A percentile compares a stretch with the other conserved stretches of the same genome.
phyloP scores from a whole-genome alignment of 2,329 filamentous ascomycete species.

The Phaeophleospora eucalypticola region DNA sequence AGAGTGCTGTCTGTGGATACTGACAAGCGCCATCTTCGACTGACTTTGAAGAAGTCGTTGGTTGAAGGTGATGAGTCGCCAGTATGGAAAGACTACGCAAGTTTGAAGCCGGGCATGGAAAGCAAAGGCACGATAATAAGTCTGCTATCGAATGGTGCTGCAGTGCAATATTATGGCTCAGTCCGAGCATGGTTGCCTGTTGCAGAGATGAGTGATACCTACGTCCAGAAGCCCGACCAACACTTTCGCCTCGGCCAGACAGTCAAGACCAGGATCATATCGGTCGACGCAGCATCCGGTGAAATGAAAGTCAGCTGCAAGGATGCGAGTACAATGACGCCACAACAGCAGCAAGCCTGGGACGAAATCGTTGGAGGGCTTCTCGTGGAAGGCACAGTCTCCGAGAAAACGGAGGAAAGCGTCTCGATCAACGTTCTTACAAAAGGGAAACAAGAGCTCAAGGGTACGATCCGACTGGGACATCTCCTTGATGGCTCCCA shows the following conservation, averaged over 20 bases:
- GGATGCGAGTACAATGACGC: constrained; percentile 73
- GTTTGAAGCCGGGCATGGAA: constrained; percentile 69
- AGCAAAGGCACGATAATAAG: constrained; percentile 84
- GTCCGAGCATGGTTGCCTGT: constrained; percentile 85
- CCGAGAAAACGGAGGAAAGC: constrained; percentile 42
- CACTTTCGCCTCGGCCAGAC: constrained; percentile 91
- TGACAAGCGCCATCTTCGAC: constrained; percentile 70
- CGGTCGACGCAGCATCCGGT: constrained; percentile 65
- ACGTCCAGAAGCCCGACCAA: constrained; percentile 80
- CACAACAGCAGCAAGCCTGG: constrained; percentile 69
- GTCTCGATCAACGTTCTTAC: constrained; percentile 61
- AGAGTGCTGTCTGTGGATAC: constrained; percentile 77
- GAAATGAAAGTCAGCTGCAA: constrained; percentile 90
- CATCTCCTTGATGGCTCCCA: constrained; percentile 82
- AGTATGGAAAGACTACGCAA: constrained; percentile 74
- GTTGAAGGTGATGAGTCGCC: constrained; percentile 72
- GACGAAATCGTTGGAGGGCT: constrained; percentile 69
- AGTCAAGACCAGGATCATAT: constrained; percentile 82
- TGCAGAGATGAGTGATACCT: constrained; percentile 97
- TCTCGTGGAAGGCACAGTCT: constrained; percentile 67
- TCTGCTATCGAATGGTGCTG: constrained; percentile 71
- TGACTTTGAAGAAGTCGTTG: constrained; percentile 92
- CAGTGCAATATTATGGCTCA: constrained; percentile 85
- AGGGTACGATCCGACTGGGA: constrained; percentile 69
- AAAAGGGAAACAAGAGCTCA: constrained; percentile 58